These are phyloP conservation scores for Synchytrium microbalum DNA, from an alignment of 371 early-diverging fungal genomes.

Conservation along the genomic window DNA sequence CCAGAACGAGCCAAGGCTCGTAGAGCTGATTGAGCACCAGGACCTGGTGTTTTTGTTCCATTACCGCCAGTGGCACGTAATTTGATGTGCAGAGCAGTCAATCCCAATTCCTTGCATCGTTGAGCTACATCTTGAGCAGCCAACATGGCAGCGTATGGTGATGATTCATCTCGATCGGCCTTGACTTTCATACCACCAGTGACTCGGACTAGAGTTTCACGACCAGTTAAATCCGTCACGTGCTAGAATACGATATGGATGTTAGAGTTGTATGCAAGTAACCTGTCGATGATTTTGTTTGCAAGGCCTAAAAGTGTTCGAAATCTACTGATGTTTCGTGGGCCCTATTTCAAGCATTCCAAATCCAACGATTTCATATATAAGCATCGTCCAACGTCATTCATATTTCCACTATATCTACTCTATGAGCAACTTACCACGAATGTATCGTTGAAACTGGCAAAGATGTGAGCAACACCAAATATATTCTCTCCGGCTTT, in stretches of 20 bases:
- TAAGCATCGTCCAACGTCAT: not conserved
- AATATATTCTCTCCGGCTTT: slow-evolving; percentile 98
- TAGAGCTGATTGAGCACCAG: slow-evolving; percentile 99
- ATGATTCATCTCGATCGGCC: slow-evolving; percentile 99
- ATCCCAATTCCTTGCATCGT: slow-evolving; percentile 98
- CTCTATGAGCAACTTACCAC: no score
- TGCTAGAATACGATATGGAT: slow-evolving; percentile 42
- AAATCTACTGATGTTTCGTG: slow-evolving; percentile 1
- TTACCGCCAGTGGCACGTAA: slow-evolving; percentile 99
- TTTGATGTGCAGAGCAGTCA: slow-evolving; percentile 99
- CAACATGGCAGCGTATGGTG: slow-evolving; percentile 99
- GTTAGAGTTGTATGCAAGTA: not conserved
- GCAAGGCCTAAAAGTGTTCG: not conserved
- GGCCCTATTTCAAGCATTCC: no score
- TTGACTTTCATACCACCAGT: slow-evolving; percentile 99
- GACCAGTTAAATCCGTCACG: slow-evolving; percentile 99
- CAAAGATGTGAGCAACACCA: slow-evolving; percentile 99
- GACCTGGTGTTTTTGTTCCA: slow-evolving; percentile 98
- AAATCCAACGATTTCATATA: not conserved
- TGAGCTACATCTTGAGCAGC: slow-evolving; percentile 99
- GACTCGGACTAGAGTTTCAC: slow-evolving; percentile 99
- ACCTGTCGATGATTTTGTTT: slow-evolving; percentile 26
- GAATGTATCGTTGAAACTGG: slow-evolving; percentile 99
- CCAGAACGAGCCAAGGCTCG: slow-evolving; percentile 99
- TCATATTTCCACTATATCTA: not conserved